Evolutionary conservation across 805 yeast species (phyloP), one percentile per base, ranked within the genome.

Genomic region (Hanseniaspora jakobsenii): DNA sequence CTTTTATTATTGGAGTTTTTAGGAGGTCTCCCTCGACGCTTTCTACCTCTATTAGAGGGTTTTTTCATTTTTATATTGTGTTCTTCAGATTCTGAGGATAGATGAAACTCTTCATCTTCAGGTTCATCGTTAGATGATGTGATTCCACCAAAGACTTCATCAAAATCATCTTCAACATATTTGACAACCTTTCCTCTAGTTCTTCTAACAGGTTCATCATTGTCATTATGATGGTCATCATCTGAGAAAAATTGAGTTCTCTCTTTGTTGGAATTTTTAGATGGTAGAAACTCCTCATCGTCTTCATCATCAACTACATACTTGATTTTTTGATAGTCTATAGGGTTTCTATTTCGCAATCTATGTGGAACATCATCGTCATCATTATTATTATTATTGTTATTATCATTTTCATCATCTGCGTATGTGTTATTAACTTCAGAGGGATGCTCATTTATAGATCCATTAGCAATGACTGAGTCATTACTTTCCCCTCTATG

Each of bases 311-410:
- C 50, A 16, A 21, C 48, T n/a, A 44, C 48, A 41, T 29, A 24
- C 22, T 24, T 52, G 36, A 26, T 49, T 31, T 29, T 50, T 31
- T 16, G 45, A 18, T 42, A 42, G 22, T 55, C 58, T 13, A 53
- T 47, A 4, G 59, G 58, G 52, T 69, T 77, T 9, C 75, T 73
- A 9, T 66, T 64, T 47, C 77, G 62, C 14, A 73, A 71, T 12
- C 73, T 65, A 48, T 23, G 40, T 6, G 36, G 46, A 17, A 35
- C 49, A 13, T 41, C 47, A 17, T 43, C 46, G 16, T 34, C 51
- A 17, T 34, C 44, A 12, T 6, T 24, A 24, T 24, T 24, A 7
- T 7, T 24, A 7, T 16, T 27, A 21, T 36, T 29, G 13, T 38
- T 17, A 31, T 31, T 31, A 5, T 18, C 26, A 14, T 36, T 22